phyloP scores from a whole-genome alignment of 2,329 filamentous ascomycete genomes.

The Diplodia sapinea region DNA sequence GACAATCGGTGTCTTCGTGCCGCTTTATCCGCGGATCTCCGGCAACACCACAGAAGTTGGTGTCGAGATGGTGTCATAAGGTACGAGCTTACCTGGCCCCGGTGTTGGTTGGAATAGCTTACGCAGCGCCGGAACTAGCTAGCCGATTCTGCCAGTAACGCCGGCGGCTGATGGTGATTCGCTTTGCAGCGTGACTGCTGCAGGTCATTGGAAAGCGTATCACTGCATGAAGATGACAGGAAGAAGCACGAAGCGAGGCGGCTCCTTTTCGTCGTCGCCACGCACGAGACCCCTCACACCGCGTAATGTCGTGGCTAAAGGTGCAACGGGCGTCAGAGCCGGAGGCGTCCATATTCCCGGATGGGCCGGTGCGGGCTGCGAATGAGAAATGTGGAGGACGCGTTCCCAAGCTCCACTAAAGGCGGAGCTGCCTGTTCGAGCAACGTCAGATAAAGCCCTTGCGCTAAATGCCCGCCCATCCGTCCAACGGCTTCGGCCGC shows the following conservation, averaged over 20 bases:
- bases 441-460: neutral
- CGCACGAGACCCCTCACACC: neutral
- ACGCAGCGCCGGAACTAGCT: neutral
- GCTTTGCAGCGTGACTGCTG: neutral
- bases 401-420: conserved; percentile 5
- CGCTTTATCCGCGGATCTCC: conserved; percentile 15
- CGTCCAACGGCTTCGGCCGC: neutral
- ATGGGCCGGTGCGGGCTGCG: conserved; percentile 7
- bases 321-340: neutral
- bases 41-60: neutral
- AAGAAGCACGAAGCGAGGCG: neutral
- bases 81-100: neutral
- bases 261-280: neutral
- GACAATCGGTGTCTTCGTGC: neutral
- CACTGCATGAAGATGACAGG: neutral
- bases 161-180: neutral
- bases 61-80: neutral
- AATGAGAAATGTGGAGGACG: neutral
- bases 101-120: neutral
- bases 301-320: neutral
- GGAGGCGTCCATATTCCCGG: neutral
- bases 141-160: neutral
- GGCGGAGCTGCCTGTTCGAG: conserved; percentile 22
- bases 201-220: neutral
- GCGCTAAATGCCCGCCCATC: neutral